A percentile compares a stretch with the other conserved stretches of the same genome.
phyloP scores from a whole-genome alignment of 148 eudicot species.

The Spergularia marina region DNA sequence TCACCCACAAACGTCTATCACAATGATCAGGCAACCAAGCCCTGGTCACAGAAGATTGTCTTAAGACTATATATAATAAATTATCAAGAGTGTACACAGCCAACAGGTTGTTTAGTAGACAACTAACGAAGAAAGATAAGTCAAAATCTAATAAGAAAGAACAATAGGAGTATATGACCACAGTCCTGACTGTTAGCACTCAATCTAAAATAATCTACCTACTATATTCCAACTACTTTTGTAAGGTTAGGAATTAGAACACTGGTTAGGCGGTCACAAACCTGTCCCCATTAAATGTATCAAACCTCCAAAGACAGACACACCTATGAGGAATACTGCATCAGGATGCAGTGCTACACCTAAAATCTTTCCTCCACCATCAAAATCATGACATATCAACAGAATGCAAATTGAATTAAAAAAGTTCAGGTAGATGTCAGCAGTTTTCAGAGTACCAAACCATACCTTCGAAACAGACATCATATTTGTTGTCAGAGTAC shows the following conservation, averaged over 20 bases:
- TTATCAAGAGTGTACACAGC: too few species aligned
- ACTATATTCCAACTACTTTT: background rate
- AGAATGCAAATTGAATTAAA: background rate
- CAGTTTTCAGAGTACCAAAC: background rate
- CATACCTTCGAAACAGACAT: constrained; percentile 97
- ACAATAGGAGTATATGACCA: background rate
- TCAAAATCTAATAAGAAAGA: too few species aligned
- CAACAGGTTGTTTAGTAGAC: too few species aligned
- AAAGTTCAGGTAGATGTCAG: background rate
- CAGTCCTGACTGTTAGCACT: background rate
- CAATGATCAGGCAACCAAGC: background rate
- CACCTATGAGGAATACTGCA: constrained; percentile 4
- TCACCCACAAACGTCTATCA: background rate
- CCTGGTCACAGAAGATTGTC: too few species aligned
- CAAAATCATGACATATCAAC: background rate
- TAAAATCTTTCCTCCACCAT: background rate
- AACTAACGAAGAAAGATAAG: too few species aligned
- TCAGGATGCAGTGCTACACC: background rate
- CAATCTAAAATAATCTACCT: background rate
- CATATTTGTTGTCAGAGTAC: constrained; percentile 98
- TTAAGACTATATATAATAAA: too few species aligned
- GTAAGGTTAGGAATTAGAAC: background rate
- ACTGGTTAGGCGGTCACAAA: background rate
- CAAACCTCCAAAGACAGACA: background rate
- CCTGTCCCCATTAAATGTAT: constrained; percentile 1